Base-by-base conservation (phyloP, 176 grass and related monocot genomes). In the Avena eriantha region DNA sequence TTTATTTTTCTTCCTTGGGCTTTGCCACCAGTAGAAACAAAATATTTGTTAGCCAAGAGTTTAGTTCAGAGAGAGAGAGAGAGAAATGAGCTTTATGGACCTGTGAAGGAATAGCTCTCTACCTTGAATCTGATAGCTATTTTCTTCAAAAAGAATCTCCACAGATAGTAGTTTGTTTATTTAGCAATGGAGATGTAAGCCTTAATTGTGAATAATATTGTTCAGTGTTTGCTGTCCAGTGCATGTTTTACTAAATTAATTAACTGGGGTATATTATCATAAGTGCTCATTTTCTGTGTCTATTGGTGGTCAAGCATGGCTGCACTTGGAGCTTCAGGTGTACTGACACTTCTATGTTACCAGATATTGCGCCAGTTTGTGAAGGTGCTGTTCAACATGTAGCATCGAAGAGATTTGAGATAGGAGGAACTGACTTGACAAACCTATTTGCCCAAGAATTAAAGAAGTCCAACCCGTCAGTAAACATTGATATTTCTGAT, bases 361-460 rank as follows among this genome's bases (percentile, higher is more conserved):
- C 94, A 99, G 97, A 99, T 90, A 92, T 99, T 65, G 97, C 94
- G 77, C 97, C 92, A 76, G 94, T 99, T 89, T 93, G 71, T 87
- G 97, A 99, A 91, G 97, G 94, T 83, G 97, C 97, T 87, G 97
- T 99, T 87, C 93, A 99, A 41, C 97, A 99, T 31, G 86, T 99
- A 63, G 94, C 90, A 15, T 96, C 94, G 0, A 99, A 94, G 49
- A 96, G 97, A 86, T 88, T 99, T 90, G 92, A 96, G 81, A 90
- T 96, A 78, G 97, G 97, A 23, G 97, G 94, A 69, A 85, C 90
- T 89, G 94, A 99, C 83, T 95, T 96, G 89, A 99, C 97, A 88
- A 93, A 93, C 47, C 87, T 99, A 48, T 90, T 99, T 83, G 89
- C 89, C 17, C 86, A 83, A 89, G 88, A 99, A 83, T 86, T 99